These are phyloP conservation scores for Globisporangium alternatum DNA, from an alignment of 352 stramenopile genomes.

Conservation along the genomic window DNA sequence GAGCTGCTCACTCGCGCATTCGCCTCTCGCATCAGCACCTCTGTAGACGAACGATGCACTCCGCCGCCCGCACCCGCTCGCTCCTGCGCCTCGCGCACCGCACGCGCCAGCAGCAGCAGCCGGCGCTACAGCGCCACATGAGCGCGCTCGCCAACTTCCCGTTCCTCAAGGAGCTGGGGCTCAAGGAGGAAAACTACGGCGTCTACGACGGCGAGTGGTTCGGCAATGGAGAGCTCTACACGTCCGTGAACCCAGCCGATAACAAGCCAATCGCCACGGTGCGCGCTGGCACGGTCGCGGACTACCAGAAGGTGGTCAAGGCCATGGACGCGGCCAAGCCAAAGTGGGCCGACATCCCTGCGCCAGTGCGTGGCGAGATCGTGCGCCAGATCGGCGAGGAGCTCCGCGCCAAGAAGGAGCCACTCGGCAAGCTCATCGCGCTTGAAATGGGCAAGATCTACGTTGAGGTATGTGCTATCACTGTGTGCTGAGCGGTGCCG, in stretches of 20 bases:
- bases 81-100: slow-evolving; percentile 15
- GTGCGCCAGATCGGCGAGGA: slow-evolving; percentile 91
- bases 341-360: slow-evolving; percentile 82
- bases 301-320: slow-evolving; percentile 82
- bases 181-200: slow-evolving; percentile 80
- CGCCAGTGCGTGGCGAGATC: slow-evolving; percentile 88
- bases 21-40: background rate
- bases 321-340: slow-evolving; percentile 85
- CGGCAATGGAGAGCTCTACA: slow-evolving; percentile 77
- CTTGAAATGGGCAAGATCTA: slow-evolving; percentile 95
- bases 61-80: slow-evolving; percentile 9
- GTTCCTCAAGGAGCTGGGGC: slow-evolving; percentile 77
- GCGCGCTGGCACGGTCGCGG: slow-evolving; percentile 66
- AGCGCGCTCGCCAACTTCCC: slow-evolving; percentile 57
- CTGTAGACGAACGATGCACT: slow-evolving; percentile 15
- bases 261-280: slow-evolving; percentile 84
- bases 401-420: slow-evolving; percentile 87
- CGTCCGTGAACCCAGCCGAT: slow-evolving; percentile 81
- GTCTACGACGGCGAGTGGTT: slow-evolving; percentile 89
- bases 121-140: slow-evolving; percentile 25
- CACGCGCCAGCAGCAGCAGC: slow-evolving; percentile 12
- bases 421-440: slow-evolving; percentile 87
- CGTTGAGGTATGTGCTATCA: slow-evolving; percentile 47
- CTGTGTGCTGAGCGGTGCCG: background rate
- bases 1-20: slow-evolving; percentile 10